Conservation (phyloP, 2,329 filamentous ascomycete genomes). For the Coleophoma crateriformis region DNA sequence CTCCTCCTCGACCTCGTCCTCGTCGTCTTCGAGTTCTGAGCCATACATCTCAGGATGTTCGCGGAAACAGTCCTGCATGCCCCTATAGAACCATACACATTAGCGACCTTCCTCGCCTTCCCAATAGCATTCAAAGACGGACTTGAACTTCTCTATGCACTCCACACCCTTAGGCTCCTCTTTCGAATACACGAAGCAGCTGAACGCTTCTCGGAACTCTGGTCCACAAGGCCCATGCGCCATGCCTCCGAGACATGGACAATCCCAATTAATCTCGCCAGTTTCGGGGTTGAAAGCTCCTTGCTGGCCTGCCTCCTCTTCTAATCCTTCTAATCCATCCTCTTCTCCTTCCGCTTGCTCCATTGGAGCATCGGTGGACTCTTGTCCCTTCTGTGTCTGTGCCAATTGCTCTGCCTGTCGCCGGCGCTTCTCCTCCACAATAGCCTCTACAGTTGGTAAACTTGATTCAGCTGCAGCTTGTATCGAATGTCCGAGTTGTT, state of each 20-base stretch:
- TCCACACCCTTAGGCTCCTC: constrained; percentile 98
- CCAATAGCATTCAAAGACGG: constrained; percentile 31
- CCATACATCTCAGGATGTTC: constrained; percentile 91
- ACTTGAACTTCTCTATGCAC: constrained; percentile 98
- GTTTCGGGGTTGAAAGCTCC: constrained; percentile 98
- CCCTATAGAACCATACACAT: constrained; percentile 44
- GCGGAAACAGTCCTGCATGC: constrained; percentile 97
- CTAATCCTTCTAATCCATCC: constrained; percentile 48
- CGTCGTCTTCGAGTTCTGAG: constrained; percentile 76
- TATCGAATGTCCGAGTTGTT: constrained; percentile 29
- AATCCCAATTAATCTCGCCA: constrained; percentile 99
- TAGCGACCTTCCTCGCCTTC: constrained; percentile 4
- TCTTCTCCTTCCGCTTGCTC: constrained; percentile 8
- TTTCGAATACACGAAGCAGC: constrained; percentile 93
- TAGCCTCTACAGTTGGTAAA: constrained; percentile 59
- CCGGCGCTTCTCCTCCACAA: constrained; percentile 56
- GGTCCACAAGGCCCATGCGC: constrained; percentile 92
- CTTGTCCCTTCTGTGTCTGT: constrained; percentile 8
- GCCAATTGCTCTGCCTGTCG: constrained; percentile 18
- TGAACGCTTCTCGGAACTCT: constrained; percentile 92
- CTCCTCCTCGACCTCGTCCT: constrained; percentile 43
- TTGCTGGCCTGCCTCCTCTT: constrained; percentile 79
- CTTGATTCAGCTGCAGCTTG: constrained; percentile 38
- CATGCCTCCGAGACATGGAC: constrained; percentile 96
- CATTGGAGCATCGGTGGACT: constrained; percentile 14